Base-by-base conservation (phyloP, 1,139 yeast species). In the Ogataea hybrid region DNA sequence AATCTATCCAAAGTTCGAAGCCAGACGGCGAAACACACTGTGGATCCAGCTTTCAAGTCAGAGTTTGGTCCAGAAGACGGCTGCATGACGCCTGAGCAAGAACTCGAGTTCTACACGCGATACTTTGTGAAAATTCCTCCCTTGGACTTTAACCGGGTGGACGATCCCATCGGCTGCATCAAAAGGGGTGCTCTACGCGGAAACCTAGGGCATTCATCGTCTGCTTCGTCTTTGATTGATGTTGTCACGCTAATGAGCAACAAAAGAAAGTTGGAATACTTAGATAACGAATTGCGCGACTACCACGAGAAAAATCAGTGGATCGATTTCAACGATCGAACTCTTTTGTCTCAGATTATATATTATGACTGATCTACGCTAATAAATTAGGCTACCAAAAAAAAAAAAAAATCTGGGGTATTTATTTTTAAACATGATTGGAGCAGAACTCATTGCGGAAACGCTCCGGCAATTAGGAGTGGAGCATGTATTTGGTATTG, bases 401-500 rank as follows among this genome's bases (percentile, higher is more conserved):
- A n/a, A n/a, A 17, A 25, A 17, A 17, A 5, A 25, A 31, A 30
- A 31, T 42, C 37, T n/a, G 32, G 33, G 39, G 39, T 27, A 42
- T 29, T n/a, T 10, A 11, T 10, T 31, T 23, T 21, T 14, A 28
- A 22, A 12, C 25, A 22, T 41, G 34, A 27, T 60, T 2, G 77
- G 77, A 5, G 61, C 78, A 0, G 61, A 65, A 28, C 56, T 70
- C 8, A 70, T 79, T 39, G 82, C 84, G 0, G 57, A 59, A 28
- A 49, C 73, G 0, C 62, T 81, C 11, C 63, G 64, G 35, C 58
- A 60, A 16, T 66, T 79, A 16, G 81, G 79, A 2, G 75, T 80
- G 17, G 66, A 67, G 25, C 71, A 69, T 18, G 73, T 80, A 2
- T 81, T 81, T 59, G 87, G 87, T 4, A 70, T 81, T 23, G 87